These are phyloP conservation scores for Hordeum pubiflorum DNA, from an alignment of 202 grass and related monocot species.

Conservation along the genomic window DNA sequence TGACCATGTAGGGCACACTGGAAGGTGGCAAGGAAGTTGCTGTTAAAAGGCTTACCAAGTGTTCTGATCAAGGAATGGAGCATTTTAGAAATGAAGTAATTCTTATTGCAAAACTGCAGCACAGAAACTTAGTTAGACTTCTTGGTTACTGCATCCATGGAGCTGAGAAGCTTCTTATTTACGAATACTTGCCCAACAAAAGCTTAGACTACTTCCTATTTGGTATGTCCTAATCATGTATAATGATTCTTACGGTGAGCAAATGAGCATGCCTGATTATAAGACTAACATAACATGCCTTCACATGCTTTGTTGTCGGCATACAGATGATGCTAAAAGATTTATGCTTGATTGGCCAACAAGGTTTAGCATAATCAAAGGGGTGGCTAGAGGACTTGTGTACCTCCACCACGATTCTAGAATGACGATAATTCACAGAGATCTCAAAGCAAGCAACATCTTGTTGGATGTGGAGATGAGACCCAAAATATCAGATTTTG, in stretches of 20 bases:
- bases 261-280: too few relatives aligned
- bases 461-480: constrained; percentile 45
- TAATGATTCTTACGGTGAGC: too few relatives aligned
- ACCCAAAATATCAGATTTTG: constrained; percentile 78
- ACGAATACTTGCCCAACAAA: neutral
- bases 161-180: neutral
- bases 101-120: neutral
- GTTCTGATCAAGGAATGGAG: neutral
- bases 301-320: neutral
- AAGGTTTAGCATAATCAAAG: constrained; percentile 37
- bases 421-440: constrained; percentile 40
- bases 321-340: too few relatives aligned
- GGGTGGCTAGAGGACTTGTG: constrained; percentile 33
- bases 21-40: neutral
- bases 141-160: neutral
- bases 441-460: constrained; percentile 65
- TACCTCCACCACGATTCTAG: constrained; percentile 58
- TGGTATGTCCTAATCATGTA: neutral
- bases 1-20: neutral
- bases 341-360: neutral
- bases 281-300: neutral
- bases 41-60: neutral
- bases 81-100: neutral
- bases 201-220: neutral
- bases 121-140: constrained; percentile 1